Evolutionary conservation across 805 yeast species (phyloP).

Genomic region (Isabelozyma rhagii): DNA sequence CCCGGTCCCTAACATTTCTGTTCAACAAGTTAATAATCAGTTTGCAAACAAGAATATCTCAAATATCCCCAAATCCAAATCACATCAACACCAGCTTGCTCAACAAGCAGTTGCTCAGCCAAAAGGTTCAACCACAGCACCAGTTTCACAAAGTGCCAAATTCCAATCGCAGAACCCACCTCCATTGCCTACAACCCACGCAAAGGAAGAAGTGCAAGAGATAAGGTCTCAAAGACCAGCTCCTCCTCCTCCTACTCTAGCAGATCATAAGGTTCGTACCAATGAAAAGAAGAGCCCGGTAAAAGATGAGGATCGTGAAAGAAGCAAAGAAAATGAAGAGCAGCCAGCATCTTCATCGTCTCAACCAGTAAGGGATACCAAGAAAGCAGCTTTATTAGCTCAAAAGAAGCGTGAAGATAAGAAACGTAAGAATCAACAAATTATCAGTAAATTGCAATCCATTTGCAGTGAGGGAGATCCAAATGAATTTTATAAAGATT

Average conservation of each 20-base stretch:
- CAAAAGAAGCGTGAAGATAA: slow-evolving; percentile 79
- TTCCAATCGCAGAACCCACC: slow-evolving; percentile 11
- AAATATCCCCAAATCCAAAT: slow-evolving; percentile 38
- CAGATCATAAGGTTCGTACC: slow-evolving; percentile 1
- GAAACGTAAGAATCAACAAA: slow-evolving; percentile 66
- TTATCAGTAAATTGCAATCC: slow-evolving; percentile 63
- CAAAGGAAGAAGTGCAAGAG: slow-evolving; percentile 15
- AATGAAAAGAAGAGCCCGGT: neutral
- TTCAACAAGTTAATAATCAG: slow-evolving; percentile 2
- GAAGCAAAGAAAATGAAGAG: neutral
- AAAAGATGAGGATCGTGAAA: neutral
- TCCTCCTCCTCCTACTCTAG: slow-evolving; percentile 34
- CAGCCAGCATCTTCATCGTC: slow-evolving; percentile 7
- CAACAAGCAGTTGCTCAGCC: slow-evolving; percentile 18
- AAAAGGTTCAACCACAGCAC: slow-evolving; percentile 36
- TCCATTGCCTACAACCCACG: neutral
- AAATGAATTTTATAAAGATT: slow-evolving; percentile 57
- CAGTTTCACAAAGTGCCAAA: slow-evolving; percentile 26
- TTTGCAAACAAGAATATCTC: neutral
- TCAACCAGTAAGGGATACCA: slow-evolving; percentile 47
- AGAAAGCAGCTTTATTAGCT: slow-evolving; percentile 52
- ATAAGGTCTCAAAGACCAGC: slow-evolving; percentile 37
- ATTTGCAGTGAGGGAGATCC: slow-evolving; percentile 91
- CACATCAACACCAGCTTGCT: slow-evolving; percentile 37
- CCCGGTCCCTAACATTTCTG: slow-evolving; percentile 11